These are phyloP conservation scores for Dactylellina leptospora DNA, from an alignment of 2,329 filamentous ascomycete species.

Conservation along the genomic window DNA sequence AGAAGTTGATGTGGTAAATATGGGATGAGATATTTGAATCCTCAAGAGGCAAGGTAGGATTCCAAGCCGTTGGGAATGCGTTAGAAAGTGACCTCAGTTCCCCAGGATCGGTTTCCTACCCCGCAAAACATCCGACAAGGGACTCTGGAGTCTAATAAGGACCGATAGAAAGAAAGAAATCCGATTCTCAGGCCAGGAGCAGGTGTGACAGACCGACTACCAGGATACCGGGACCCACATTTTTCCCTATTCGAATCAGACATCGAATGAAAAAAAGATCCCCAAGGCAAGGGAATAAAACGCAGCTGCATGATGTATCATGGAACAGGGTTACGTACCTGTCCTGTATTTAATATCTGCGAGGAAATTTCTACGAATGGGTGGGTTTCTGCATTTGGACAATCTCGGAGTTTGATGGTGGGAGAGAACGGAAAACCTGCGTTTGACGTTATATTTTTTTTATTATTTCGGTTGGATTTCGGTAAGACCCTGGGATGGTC, in stretches of 20 bases:
- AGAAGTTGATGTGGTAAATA: too few species aligned
- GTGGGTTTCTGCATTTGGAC: neutral
- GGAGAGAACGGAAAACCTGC: too few species aligned
- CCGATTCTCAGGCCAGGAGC: neutral
- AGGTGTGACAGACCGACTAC: constrained; percentile 41
- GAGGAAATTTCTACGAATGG: constrained; percentile 18
- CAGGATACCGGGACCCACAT: constrained; percentile 40
- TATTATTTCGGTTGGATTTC: constrained; percentile 51
- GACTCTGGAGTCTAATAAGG: too few species aligned
- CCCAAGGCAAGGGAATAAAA: neutral
- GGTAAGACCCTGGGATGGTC: constrained; percentile 51
- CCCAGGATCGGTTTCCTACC: too few species aligned
- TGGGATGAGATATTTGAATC: too few species aligned
- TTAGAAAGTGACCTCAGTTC: too few species aligned
- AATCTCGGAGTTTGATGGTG: constrained; percentile 51
- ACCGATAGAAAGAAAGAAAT: neutral
- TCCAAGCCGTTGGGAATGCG: too few species aligned
- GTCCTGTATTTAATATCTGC: neutral
- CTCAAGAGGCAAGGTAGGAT: too few species aligned
- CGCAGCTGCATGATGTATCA: constrained; percentile 6
- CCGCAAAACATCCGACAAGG: too few species aligned
- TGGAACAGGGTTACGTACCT: constrained; percentile 16
- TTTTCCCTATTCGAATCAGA: neutral
- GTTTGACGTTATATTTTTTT: constrained; percentile 11
- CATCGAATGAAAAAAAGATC: neutral